phyloP scores from a whole-genome alignment of 2,329 filamentous ascomycete genomes.

The Hymenoscyphus linearis region DNA sequence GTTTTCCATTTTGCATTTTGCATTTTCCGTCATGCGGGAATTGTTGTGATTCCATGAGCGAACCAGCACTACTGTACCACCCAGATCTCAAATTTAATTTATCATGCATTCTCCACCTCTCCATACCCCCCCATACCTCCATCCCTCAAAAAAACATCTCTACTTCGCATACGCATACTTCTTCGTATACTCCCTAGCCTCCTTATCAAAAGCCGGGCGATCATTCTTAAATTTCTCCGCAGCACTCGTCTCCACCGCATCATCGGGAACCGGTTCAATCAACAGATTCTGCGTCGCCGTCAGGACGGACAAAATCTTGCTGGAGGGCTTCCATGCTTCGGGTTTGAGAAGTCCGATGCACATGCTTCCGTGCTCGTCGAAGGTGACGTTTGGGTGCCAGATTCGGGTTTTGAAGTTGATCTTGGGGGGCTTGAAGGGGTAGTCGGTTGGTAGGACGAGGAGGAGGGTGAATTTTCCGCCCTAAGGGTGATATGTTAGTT shows the following conservation, averaged over 20 bases:
- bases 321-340: slow-evolving; percentile 70
- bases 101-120: no score
- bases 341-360: slow-evolving; percentile 66
- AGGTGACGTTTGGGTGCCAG: slow-evolving; percentile 71
- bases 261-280: slow-evolving; percentile 63
- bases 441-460: slow-evolving; percentile 62
- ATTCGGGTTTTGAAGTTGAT: slow-evolving; percentile 68
- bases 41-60: no score
- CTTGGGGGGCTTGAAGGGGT: slow-evolving; percentile 69
- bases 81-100: no score
- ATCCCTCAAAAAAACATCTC: neutral
- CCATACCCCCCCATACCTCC: neutral
- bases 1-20: no score
- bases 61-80: no score
- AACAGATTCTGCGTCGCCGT: slow-evolving; percentile 60
- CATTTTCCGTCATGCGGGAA: no score
- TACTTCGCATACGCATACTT: slow-evolving; percentile 61
- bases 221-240: slow-evolving; percentile 66
- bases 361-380: slow-evolving; percentile 70
- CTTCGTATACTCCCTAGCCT: slow-evolving; percentile 62
- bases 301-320: slow-evolving; percentile 60
- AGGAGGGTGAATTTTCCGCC: slow-evolving; percentile 62
- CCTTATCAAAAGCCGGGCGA: slow-evolving; percentile 56
- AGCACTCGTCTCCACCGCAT: slow-evolving; percentile 64
- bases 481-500: slow-evolving; percentile 28